phyloP scores from a whole-genome alignment of 139 green algal genomes.

The Picochlorum sp. region DNA sequence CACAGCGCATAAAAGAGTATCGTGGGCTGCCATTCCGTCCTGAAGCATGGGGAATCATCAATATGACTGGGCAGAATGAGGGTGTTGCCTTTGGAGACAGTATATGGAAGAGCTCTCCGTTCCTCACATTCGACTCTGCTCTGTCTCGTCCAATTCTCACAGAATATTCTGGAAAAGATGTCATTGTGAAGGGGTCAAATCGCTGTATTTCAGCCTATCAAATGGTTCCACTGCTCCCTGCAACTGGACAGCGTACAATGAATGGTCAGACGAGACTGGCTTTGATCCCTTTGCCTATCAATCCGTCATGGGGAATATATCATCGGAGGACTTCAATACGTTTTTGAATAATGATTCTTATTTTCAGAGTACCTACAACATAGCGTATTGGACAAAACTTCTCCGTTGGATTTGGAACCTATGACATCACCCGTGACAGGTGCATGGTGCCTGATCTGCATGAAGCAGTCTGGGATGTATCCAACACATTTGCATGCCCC shows the following conservation, averaged over 20 bases:
- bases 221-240: constrained; percentile 1
- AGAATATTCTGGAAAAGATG: constrained; percentile 10
- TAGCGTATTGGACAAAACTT: constrained; percentile 9
- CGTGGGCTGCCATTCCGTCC: not conserved
- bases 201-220: constrained; percentile 7
- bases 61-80: constrained; percentile 26
- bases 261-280: constrained; percentile 11
- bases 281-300: constrained; percentile 17
- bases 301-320: not conserved
- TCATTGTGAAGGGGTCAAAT: constrained; percentile 5
- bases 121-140: constrained; percentile 15
- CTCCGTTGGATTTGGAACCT: constrained; percentile 5
- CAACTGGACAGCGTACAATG: constrained; percentile 7
- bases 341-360: constrained; percentile 6
- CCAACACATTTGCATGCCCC: constrained; percentile 6
- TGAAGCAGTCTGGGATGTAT: constrained; percentile 7
- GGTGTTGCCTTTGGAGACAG: constrained; percentile 3
- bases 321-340: constrained; percentile 1
- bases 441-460: constrained; percentile 13
- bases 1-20: constrained; percentile 5
- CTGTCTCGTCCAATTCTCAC: constrained; percentile 9
- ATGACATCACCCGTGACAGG: not conserved
- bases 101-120: not conserved
- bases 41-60: constrained; percentile 9
- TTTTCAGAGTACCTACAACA: not conserved